These are phyloP conservation scores for Moesziomyces parantarcticus DNA, from an alignment of 1,284 basidiomycete genomes.

Conservation along the genomic window DNA sequence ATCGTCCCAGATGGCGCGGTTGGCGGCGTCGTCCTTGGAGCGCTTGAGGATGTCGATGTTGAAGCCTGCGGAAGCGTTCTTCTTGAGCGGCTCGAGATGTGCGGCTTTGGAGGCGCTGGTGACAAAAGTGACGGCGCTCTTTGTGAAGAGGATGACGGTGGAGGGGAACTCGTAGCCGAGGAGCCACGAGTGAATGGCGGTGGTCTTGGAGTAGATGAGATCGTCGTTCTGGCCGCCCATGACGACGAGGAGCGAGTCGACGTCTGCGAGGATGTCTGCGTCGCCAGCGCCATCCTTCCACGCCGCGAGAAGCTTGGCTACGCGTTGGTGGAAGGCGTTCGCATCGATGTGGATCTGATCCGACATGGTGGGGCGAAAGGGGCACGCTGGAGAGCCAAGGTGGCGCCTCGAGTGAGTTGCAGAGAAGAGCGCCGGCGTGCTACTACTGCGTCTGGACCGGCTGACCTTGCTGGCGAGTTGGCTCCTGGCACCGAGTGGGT, in stretches of 20 bases:
- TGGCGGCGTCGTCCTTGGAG: slow-evolving; percentile 68
- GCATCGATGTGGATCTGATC: slow-evolving; percentile 58
- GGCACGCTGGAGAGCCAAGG: slow-evolving; percentile 6
- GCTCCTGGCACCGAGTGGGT: too few relatives aligned
- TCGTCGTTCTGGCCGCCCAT: slow-evolving; percentile 56
- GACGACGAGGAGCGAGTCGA: slow-evolving; percentile 50
- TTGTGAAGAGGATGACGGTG: slow-evolving; percentile 83
- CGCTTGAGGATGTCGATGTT: slow-evolving; percentile 67
- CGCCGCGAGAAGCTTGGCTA: slow-evolving; percentile 32
- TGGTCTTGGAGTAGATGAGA: slow-evolving; percentile 52
- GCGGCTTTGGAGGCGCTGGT: slow-evolving; percentile 83
- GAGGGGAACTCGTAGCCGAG: slow-evolving; percentile 97
- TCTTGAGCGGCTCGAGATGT: slow-evolving; percentile 55
- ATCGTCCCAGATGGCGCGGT: slow-evolving; percentile 66
- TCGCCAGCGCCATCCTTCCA: slow-evolving; percentile 48
- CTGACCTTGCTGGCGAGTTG: too few relatives aligned
- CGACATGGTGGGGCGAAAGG: slow-evolving; percentile 39
- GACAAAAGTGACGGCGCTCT: slow-evolving; percentile 79
- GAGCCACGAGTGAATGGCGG: slow-evolving; percentile 77
- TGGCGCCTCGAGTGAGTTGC: neutral
- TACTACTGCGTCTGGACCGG: too few relatives aligned
- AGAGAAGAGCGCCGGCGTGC: too few relatives aligned
- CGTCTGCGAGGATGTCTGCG: slow-evolving; percentile 27
- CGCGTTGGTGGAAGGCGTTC: slow-evolving; percentile 49
- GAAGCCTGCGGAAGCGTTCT: slow-evolving; percentile 47